Evolutionary conservation across 2,329 filamentous ascomycete genomes (phyloP).

Genomic region (Aspergillus sp.): DNA sequence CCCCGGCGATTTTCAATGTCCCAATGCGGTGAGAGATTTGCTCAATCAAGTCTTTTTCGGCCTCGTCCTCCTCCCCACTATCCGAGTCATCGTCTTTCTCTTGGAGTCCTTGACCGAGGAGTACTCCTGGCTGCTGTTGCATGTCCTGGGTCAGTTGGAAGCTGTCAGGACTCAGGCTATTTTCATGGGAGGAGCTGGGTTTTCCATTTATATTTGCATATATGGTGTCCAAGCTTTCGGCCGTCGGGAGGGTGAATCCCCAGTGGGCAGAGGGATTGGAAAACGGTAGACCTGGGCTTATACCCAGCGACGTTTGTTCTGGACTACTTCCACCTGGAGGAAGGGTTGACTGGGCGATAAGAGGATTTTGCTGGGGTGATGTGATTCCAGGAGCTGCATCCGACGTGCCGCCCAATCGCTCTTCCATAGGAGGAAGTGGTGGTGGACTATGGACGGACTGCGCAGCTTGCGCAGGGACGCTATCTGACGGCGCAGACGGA

Average conservation of each 20-base stretch:
- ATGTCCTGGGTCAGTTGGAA: conserved; percentile 27
- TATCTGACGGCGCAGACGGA: neutral
- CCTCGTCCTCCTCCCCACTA: conserved; percentile 39
- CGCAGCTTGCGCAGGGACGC: neutral
- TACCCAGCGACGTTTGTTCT: conserved; percentile 22
- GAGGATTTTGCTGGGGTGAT: conserved; percentile 12
- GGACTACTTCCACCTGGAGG: conserved; percentile 13
- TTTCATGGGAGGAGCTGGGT: conserved; percentile 18
- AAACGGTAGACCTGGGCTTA: conserved; percentile 18
- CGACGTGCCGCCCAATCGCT: conserved; percentile 7
- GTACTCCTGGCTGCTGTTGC: conserved; percentile 23
- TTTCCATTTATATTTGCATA: conserved; percentile 32
- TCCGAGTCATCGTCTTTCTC: conserved; percentile 30
- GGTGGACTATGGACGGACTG: conserved; percentile 17
- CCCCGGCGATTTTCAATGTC: conserved; percentile 43
- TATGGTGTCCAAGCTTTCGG: conserved; percentile 34
- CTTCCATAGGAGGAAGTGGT: conserved; percentile 6
- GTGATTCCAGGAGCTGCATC: conserved; percentile 3
- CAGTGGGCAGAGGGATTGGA: conserved; percentile 28
- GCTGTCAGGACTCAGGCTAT: conserved; percentile 25
- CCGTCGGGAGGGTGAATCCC: conserved; percentile 37
- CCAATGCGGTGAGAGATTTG: conserved; percentile 46
- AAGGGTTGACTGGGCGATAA: conserved; percentile 12
- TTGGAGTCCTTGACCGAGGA: conserved; percentile 20
- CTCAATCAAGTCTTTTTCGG: conserved; percentile 42